phyloP scores from a whole-genome alignment of 2,329 filamentous ascomycete genomes.

The Stylonectria norvegica region DNA sequence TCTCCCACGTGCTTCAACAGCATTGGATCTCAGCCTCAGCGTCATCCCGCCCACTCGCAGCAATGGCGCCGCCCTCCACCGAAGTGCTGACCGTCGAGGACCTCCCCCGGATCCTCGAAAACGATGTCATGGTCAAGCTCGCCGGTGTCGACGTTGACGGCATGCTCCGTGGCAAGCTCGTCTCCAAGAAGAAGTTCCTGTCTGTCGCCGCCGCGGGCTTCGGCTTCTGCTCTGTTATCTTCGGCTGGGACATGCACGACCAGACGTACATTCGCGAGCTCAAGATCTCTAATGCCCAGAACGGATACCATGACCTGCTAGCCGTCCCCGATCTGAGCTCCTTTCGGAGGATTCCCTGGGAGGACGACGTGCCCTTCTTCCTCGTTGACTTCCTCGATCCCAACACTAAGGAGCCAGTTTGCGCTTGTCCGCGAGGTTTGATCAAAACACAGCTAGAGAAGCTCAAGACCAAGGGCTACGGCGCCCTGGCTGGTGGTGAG shows the following conservation, averaged over 20 bases:
- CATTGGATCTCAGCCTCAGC: conserved; percentile 5
- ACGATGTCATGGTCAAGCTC: conserved; percentile 80
- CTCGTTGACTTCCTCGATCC: conserved; percentile 81
- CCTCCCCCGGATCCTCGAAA: conserved; percentile 62
- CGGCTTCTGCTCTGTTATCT: conserved; percentile 91
- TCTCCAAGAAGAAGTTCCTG: conserved; percentile 90
- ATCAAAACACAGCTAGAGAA: conserved; percentile 66
- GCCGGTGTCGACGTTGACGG: conserved; percentile 87
- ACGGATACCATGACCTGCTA: conserved; percentile 82
- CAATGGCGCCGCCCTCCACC: conserved; percentile 26
- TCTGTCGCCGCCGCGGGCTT: conserved; percentile 78
- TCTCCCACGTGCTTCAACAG: conserved; percentile 6
- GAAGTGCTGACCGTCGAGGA: conserved; percentile 55
- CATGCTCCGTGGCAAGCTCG: conserved; percentile 80
- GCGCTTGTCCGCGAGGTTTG: conserved; percentile 75
- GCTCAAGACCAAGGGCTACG: conserved; percentile 65
- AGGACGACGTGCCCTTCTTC: conserved; percentile 81
- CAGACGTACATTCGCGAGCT: conserved; percentile 83
- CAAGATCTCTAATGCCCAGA: conserved; percentile 82
- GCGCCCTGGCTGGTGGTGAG: conserved; percentile 86
- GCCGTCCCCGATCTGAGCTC: conserved; percentile 75
- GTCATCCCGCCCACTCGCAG: too few species aligned
- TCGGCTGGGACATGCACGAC: conserved; percentile 98
- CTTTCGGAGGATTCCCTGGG: conserved; percentile 87
- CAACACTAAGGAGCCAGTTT: conserved; percentile 67